Base-by-base conservation (phyloP, 1,284 basidiomycete species). In the Fomitopsis palustris region DNA sequence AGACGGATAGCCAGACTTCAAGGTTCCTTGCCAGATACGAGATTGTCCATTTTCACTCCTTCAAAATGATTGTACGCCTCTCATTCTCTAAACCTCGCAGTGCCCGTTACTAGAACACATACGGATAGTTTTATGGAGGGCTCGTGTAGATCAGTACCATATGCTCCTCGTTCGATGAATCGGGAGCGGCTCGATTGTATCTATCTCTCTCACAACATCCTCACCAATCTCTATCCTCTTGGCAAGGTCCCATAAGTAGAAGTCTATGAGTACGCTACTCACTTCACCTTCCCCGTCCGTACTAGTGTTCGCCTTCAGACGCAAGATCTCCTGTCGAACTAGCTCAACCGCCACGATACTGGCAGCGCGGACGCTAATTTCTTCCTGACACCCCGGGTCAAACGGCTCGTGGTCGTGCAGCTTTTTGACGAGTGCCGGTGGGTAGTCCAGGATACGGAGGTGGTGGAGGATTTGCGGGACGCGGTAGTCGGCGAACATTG, bases 401-500 rank as follows among this genome's bases (percentile, higher is more conserved):
- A 93, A 68, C 37, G 74, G 61, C 5, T 71, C 70, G 4, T 79
- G 77, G 8, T 74, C 63, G 5, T 70, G 67, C 35, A 93, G 78
- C 29, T 77, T 74, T 16, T 74, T 69, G 10, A 81, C 67, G 51
- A 93, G 78, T 4, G 78, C 69, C 0, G 79, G 72, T 2, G 90
- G 84, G 72, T 93, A 93, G 0, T 77, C 71, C 53, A 93, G 77
- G 62, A 92, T 87, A 41, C 81, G 77, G 17, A 93, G 79, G 67
- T 92, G 90, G 72, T 93, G 88, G 29, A 93, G 75, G 59, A 93
- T 90, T 70, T 93, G 92, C 3, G 91, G 92, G 7, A 93, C 88
- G 45, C 91, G 85, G 71, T 93, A 93, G 74, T 93, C 92, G 4
- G 92, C 90, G 71, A 93, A 93, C 92, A 93, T 93, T 16, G 91